Conservation (phyloP, 208 protist genomes). For the Crithidia fasciculata region DNA sequence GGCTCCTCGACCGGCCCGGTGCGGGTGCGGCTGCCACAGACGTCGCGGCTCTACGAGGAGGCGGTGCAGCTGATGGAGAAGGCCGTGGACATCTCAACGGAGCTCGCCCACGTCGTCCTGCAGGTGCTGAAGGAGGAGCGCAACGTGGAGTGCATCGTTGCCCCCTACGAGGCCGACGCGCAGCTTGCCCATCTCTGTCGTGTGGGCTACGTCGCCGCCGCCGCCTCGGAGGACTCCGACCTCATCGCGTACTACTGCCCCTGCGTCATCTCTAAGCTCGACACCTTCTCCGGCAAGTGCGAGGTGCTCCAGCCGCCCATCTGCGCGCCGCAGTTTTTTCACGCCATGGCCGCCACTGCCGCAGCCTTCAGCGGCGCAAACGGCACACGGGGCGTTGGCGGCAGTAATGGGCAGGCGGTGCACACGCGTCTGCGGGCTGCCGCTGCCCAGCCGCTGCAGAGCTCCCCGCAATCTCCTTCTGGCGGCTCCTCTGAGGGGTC, state of each 20-base stretch:
- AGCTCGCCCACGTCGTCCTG: constrained; percentile 81
- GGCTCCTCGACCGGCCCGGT: neutral
- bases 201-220: constrained; percentile 89
- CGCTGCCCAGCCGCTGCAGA: constrained; percentile 9
- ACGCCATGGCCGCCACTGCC: constrained; percentile 16
- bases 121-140: constrained; percentile 65
- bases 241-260: constrained; percentile 96
- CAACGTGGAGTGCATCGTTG: constrained; percentile 94
- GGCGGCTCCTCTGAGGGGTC: neutral
- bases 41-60: constrained; percentile 33
- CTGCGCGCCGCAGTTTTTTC: constrained; percentile 49
- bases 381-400: neutral
- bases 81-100: constrained; percentile 78
- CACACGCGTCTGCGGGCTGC: constrained; percentile 20
- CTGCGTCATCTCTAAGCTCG: constrained; percentile 78
- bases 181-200: constrained; percentile 96
- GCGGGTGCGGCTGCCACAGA: constrained; percentile 16
- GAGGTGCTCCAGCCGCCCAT: constrained; percentile 49
- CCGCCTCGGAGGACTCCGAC: constrained; percentile 99
- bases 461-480: constrained; percentile 5
- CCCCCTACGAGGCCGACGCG: constrained; percentile 99
- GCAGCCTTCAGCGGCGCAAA: neutral
- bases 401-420: neutral
- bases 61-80: constrained; percentile 62
- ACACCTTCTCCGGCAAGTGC: constrained; percentile 53